phyloP scores from a whole-genome alignment of 78 protist genomes.

The Dictyostelium purpureum region DNA sequence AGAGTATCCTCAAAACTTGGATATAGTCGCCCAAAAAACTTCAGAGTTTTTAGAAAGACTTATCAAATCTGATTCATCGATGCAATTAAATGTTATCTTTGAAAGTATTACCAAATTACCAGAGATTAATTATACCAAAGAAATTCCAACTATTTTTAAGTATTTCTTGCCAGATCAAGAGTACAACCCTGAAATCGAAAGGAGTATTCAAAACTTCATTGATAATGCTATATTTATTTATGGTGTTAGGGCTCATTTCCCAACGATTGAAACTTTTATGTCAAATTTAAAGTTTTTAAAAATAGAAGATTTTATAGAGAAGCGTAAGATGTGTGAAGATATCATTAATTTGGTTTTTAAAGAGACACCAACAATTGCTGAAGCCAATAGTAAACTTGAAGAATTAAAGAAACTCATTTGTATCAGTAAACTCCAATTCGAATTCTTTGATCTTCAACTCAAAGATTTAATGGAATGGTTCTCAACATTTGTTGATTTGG shows the following conservation, averaged over 20 bases:
- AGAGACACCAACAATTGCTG: background rate
- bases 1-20: background rate
- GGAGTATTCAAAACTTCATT: background rate
- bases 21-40: background rate
- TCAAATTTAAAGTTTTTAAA: background rate
- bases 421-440: background rate
- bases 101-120: background rate
- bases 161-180: background rate
- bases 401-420: background rate
- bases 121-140: background rate
- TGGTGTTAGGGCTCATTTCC: background rate
- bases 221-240: conserved; percentile 4
- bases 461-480: background rate
- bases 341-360: background rate
- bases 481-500: background rate
- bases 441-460: background rate
- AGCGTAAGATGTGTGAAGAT: background rate
- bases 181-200: background rate
- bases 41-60: background rate
- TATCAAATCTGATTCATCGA: conserved; percentile 2
- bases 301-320: background rate
- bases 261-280: background rate
- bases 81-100: conserved; percentile 17
- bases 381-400: background rate
- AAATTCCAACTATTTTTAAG: background rate